Base-by-base conservation (phyloP, 2,329 filamentous ascomycete species). In the Paracoccidioides lutzii region DNA sequence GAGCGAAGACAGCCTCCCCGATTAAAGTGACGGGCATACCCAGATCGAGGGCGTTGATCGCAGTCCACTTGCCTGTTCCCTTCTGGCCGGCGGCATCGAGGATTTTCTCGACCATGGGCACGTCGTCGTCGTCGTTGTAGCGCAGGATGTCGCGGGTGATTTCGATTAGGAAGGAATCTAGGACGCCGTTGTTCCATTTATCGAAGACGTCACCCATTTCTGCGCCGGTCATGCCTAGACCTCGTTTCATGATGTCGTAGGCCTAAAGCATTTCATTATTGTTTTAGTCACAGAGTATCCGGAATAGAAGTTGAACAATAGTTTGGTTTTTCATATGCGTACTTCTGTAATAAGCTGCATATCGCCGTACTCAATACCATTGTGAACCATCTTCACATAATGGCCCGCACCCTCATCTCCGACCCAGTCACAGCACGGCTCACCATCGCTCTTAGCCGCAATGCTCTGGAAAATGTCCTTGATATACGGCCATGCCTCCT, bases 361-460 rank as follows among this genome's bases (percentile, higher is more conserved):
- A 79, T 98, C 93, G 84, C 93, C 93, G 74, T 98, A 98, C 80
- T 98, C 93, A 68, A 98, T 98, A 82, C 93, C 93, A 78, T 98
- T 98, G 86, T 98, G 93, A 62, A 98, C 93, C 93, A 98, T 98
- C 88, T 98, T 98, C 81, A 98, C 91, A 81, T 96, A 98, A 85
- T 98, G 93, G 67, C 93, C 93, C 77, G 93, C 88, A 83, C 93
- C 93, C 76, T 97, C 90, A 77, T 97, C 93, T 79, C 93, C 93
- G 68, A 98, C 93, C 93, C 93, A 98, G 77, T 98, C 93, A 73
- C 93, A 98, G 84, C 93, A 98, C 63, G 93, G 78, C 82, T 98
- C 93, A 68, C 85, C 85, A 69, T 96, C 91, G 75, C 88, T 94
- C 84, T 98, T 97, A 75, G 93, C 93, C 62, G 93, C 82, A 72